phyloP scores from a whole-genome alignment of 306 rosid genomes.

The Morella rubra region DNA sequence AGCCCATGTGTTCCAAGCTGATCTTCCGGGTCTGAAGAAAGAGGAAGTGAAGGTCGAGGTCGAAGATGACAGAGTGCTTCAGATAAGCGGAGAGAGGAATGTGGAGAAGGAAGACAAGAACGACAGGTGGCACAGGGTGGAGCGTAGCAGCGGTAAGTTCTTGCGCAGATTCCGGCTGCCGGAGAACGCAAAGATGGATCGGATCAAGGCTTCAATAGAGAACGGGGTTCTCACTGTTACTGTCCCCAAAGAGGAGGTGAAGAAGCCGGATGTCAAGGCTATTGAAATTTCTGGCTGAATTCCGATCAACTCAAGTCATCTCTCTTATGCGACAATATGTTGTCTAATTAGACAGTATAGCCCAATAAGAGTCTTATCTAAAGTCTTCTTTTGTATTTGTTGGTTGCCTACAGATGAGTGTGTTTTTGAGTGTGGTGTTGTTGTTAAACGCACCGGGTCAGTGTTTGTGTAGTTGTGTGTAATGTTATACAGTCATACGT shows the following conservation, averaged over 20 bases:
- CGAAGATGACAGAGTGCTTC: constrained; percentile 36
- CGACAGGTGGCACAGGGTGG: constrained; percentile 41
- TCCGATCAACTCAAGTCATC: too few relatives aligned
- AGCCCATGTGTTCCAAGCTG: constrained; percentile 37
- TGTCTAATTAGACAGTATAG: too few relatives aligned
- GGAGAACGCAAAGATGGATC: constrained; percentile 29
- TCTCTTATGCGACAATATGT: too few relatives aligned
- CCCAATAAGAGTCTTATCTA: too few relatives aligned
- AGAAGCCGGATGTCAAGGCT: constrained; percentile 31
- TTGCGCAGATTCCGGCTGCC: constrained; percentile 36
- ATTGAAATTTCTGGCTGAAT: constrained; percentile 35
- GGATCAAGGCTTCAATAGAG: constrained; percentile 39
- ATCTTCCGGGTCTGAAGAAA: constrained; percentile 28
- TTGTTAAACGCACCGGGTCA: too few relatives aligned
- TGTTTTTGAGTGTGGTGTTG: too few relatives aligned
- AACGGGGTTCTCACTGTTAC: constrained; percentile 39
- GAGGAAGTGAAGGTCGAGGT: constrained; percentile 40
- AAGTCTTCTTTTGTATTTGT: too few relatives aligned
- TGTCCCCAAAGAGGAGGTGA: constrained; percentile 27
- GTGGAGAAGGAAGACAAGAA: constrained; percentile 38
- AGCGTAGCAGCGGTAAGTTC: constrained; percentile 37
- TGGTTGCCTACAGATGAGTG: too few relatives aligned
- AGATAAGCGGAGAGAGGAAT: constrained; percentile 38
- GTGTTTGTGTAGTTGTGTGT: too few relatives aligned
- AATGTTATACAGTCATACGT: too few relatives aligned